Evolutionary conservation across 495 filamentous ascomycete species (phyloP).

Genomic region (Xylaria cubensis): DNA sequence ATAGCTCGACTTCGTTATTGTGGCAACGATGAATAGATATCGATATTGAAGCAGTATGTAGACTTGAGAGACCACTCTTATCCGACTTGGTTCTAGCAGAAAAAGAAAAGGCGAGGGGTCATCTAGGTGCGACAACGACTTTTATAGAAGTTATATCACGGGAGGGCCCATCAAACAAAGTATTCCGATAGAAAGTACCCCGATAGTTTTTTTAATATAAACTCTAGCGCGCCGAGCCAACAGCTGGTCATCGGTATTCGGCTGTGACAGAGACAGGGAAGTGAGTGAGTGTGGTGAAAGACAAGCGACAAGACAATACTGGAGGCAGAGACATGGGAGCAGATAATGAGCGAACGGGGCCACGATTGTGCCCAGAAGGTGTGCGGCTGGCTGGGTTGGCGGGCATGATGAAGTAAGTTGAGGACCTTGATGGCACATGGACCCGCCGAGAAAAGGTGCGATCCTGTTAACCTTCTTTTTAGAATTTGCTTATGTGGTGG

Average conservation of each 20-base stretch:
- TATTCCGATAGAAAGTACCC: not conserved
- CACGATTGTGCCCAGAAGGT: not conserved
- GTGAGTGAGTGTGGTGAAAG: not conserved
- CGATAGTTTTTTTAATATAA: not conserved
- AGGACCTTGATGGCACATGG: conserved; percentile 29
- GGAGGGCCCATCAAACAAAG: not conserved
- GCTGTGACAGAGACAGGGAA: not conserved
- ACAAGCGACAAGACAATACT: not conserved
- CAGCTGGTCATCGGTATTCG: not conserved
- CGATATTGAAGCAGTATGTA: not conserved
- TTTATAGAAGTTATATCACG: conserved; percentile 5
- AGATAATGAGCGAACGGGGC: conserved; percentile 2
- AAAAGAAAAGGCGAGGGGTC: not conserved
- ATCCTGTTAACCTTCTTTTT: conserved; percentile 8
- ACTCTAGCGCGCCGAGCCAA: not conserved
- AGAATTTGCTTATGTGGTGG: not conserved
- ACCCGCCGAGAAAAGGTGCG: conserved; percentile 11
- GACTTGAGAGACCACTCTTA: not conserved
- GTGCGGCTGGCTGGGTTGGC: not conserved
- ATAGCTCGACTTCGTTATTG: not conserved
- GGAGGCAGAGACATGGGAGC: conserved; percentile 3
- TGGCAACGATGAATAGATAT: not conserved
- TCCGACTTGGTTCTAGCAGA: not conserved
- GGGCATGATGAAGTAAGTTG: conserved; percentile 22
- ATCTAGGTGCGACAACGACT: not conserved